These are phyloP conservation scores for Gorgonomyces haynaldii DNA, from an alignment of 192 early-diverging fungal species.

Conservation along the genomic window DNA sequence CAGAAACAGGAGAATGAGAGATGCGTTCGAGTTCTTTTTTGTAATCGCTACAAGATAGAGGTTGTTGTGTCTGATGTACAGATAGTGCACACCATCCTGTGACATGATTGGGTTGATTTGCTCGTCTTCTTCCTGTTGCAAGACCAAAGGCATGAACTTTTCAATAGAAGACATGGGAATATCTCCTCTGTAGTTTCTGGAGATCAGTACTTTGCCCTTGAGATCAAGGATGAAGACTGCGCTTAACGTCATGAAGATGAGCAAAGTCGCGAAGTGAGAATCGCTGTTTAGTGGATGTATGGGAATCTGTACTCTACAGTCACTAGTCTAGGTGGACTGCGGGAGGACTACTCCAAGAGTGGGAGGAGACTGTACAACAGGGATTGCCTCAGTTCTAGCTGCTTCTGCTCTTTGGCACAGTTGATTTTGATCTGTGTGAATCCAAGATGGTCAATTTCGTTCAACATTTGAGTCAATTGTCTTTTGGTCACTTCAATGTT, in stretches of 20 bases:
- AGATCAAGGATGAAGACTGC: slow-evolving; percentile 90
- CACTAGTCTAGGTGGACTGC: too few relatives aligned
- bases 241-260: too few relatives aligned
- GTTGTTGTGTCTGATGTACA: slow-evolving; percentile 93
- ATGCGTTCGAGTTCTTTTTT: slow-evolving; percentile 95
- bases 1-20: slow-evolving; percentile 87
- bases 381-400: neutral
- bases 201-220: slow-evolving; percentile 96
- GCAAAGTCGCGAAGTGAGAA: neutral
- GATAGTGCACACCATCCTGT: slow-evolving; percentile 88
- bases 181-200: slow-evolving; percentile 94
- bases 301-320: too few relatives aligned
- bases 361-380: too few relatives aligned
- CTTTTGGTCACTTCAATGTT: too few relatives aligned
- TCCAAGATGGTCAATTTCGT: too few relatives aligned
- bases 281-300: neutral
- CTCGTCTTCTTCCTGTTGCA: slow-evolving; percentile 86
- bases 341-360: too few relatives aligned
- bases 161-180: slow-evolving; percentile 93
- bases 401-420: neutral
- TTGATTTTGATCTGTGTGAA: neutral
- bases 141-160: slow-evolving; percentile 93
- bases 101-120: slow-evolving; percentile 77
- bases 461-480: too few relatives aligned
- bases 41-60: slow-evolving; percentile 90